Base-by-base conservation (phyloP, 1,139 yeast genomes). In the Taiozyma sp. region DNA sequence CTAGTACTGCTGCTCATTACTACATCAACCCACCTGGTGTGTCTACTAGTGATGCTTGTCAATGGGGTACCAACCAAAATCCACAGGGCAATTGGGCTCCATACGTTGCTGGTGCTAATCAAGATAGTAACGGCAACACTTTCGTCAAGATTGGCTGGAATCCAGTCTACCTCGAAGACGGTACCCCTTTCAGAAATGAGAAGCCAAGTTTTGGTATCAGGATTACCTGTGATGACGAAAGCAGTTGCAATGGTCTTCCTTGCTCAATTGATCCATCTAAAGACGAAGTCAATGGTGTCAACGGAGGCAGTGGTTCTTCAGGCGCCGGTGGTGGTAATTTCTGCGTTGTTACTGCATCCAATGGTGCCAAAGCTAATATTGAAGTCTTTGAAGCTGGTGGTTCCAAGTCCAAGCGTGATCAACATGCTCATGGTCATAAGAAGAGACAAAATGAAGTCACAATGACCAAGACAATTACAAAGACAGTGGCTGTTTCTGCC, bases 71-170 rank as follows among this genome's bases (percentile, higher is more conserved):
- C 30, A 75, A 74, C 29, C 71, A 74, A 52, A 74, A 84, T 57
- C 84, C 93, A 23, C 73, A 74, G 58, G 97, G 97, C 54, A 89
- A 90, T 77, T 90, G 96, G 96, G 72, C 96, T 28, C 96, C 97
- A 28, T 90, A 87, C 62, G 96, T 90, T 55, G 96, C 95, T 19
- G 97, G 96, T 57, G 90, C 92, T 59, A 89, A 89, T 72, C 80
- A 80, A 71, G 96, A 87, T 67, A 68, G 68, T 52, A 68, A 65
- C 51, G 87, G 89, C 32, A 79, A 81, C 67, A 88, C 96, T 4
- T 89, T 61, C 67, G 87, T 87, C 59, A 90, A 87, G 71, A 80
- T 90, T 65, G 96, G 95, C 48, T 89, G 96, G 95, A 90, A 90
- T 70, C 96, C 97, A 23, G 80, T 86, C 57, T 87, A 87, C 69